Evolutionary conservation across 345 rosid species (phyloP).

Genomic region (Bretschneidera sinensis): DNA sequence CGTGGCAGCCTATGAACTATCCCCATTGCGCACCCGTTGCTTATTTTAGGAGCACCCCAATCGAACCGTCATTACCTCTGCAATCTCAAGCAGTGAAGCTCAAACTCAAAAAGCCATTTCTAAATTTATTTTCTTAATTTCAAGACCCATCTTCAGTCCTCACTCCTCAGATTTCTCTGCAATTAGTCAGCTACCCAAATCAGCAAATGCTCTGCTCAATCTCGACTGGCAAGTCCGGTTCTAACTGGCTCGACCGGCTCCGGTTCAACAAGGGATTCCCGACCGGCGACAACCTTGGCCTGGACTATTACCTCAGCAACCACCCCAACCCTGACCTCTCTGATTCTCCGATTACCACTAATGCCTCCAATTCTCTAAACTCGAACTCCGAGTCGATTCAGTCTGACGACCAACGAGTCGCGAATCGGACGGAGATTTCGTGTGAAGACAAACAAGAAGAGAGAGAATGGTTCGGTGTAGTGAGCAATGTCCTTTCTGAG

Average conservation of each 20-base stretch:
- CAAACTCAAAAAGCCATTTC: too few relatives aligned
- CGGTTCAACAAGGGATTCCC: constrained; percentile 78
- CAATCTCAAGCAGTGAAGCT: too few relatives aligned
- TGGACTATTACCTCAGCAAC: constrained; percentile 55
- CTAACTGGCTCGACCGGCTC: constrained; percentile 87
- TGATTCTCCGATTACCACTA: constrained; percentile 10
- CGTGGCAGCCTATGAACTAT: too few relatives aligned
- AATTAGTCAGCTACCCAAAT: too few relatives aligned
- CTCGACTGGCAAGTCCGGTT: constrained; percentile 45
- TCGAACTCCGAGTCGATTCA: constrained; percentile 37
- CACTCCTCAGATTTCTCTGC: too few relatives aligned
- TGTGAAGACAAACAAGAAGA: constrained; percentile 4
- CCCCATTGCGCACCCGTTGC: too few relatives aligned
- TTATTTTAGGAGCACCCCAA: too few relatives aligned
- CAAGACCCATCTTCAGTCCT: too few relatives aligned
- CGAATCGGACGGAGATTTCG: constrained; percentile 19
- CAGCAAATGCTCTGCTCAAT: constrained; percentile 64
- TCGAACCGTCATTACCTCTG: too few relatives aligned
- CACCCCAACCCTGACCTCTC: constrained; percentile 17
- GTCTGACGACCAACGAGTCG: constrained; percentile 20
- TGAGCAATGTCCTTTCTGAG: constrained; percentile 73
- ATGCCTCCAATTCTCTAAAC: constrained; percentile 33
- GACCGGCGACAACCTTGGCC: constrained; percentile 45
- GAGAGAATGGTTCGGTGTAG: constrained; percentile 50
- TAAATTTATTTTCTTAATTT: too few relatives aligned